A percentile compares a stretch with the other conserved stretches of the same genome.
phyloP scores from a whole-genome alignment of 805 yeast species.

The Ogataea pini region DNA sequence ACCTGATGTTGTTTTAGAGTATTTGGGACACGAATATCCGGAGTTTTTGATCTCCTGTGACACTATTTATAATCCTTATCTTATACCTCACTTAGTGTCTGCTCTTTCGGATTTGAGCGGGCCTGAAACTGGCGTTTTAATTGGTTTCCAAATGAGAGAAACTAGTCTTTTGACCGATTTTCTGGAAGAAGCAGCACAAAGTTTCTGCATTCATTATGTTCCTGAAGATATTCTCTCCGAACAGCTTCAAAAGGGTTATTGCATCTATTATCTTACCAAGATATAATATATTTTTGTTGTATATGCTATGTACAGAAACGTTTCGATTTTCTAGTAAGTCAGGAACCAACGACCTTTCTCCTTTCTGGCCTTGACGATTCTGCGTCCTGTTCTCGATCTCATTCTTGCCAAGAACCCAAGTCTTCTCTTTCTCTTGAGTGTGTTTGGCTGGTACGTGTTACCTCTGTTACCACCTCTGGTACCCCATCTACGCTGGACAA shows the following conservation, averaged over 20 bases:
- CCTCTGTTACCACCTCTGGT: slow-evolving; percentile 81
- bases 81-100: slow-evolving; percentile 50
- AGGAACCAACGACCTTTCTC: slow-evolving; percentile 94
- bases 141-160: slow-evolving; percentile 58
- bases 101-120: slow-evolving; percentile 43
- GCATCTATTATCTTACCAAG: slow-evolving; percentile 40
- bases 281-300: neutral
- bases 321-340: slow-evolving; percentile 54
- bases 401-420: slow-evolving; percentile 88
- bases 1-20: slow-evolving; percentile 8
- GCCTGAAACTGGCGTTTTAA: slow-evolving; percentile 36
- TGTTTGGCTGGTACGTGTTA: slow-evolving; percentile 92
- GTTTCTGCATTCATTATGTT: slow-evolving; percentile 40
- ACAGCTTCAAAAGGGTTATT: slow-evolving; percentile 44
- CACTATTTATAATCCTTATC: slow-evolving; percentile 62
- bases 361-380: slow-evolving; percentile 72
- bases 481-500: slow-evolving; percentile 35
- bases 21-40: slow-evolving; percentile 27
- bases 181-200: slow-evolving; percentile 35
- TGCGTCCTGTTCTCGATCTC: slow-evolving; percentile 72
- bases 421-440: slow-evolving; percentile 84
- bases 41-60: slow-evolving; percentile 63
- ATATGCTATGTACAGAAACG: slow-evolving; percentile 13
- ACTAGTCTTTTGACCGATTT: slow-evolving; percentile 50
- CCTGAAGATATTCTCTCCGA: slow-evolving; percentile 34